These are phyloP conservation scores for Aspergillus piperis DNA, from an alignment of 2,329 filamentous ascomycete genomes.

Conservation along the genomic window DNA sequence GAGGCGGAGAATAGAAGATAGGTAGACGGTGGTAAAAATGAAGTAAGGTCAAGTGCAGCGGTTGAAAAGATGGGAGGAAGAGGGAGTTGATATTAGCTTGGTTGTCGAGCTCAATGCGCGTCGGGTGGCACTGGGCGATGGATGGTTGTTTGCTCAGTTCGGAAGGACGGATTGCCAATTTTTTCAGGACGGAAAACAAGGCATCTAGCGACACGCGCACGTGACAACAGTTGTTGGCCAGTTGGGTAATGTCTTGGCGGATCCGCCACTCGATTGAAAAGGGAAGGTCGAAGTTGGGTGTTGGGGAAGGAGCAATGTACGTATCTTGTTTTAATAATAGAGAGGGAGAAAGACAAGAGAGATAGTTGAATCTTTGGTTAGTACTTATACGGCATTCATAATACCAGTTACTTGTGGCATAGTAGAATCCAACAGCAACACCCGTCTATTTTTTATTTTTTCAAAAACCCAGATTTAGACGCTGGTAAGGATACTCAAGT, in stretches of 20 bases:
- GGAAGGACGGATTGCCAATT: conserved; percentile 27
- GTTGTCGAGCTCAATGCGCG: conserved; percentile 9
- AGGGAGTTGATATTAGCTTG: conserved; percentile 12
- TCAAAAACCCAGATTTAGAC: neutral
- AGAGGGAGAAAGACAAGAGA: no score
- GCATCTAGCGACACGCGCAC: conserved; percentile 23
- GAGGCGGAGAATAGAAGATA: neutral
- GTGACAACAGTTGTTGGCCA: neutral
- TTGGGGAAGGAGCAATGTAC: neutral
- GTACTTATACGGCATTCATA: neutral
- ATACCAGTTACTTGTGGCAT: neutral
- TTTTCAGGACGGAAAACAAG: conserved; percentile 32
- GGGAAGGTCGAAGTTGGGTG: conserved; percentile 2
- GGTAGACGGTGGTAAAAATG: neutral
- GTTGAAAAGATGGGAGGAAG: neutral
- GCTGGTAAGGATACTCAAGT: neutral
- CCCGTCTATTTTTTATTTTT: neutral
- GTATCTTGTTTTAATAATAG: no score
- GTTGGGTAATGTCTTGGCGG: conserved; percentile 18
- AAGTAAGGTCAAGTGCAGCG: neutral
- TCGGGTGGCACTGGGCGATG: conserved; percentile 15
- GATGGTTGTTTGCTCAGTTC: conserved; percentile 18
- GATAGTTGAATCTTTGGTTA: no score
- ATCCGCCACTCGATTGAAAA: conserved; percentile 17
- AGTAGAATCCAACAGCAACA: no score